Base-by-base conservation (phyloP, 495 filamentous ascomycete species). In the Podospora australis region DNA sequence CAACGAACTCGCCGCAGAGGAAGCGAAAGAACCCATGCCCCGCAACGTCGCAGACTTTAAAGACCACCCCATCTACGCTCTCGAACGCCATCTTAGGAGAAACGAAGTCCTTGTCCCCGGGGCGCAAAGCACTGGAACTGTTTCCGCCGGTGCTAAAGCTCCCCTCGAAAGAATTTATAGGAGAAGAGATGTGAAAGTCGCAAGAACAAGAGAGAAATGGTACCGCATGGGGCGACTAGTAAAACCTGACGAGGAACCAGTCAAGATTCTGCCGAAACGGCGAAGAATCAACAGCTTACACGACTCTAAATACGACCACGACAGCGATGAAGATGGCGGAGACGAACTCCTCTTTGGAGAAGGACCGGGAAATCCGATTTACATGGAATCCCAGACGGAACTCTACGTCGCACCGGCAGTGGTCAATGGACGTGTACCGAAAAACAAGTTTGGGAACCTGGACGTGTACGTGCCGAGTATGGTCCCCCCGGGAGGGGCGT, bases 381-480 rank as follows among this genome's bases (percentile, higher is more conserved):
- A 89, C 59, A 83, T 81, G 0, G 57, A 72, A 5, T 80, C 78
- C 36, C 91, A 97, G 63, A 97, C 91, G 0, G 75, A 80, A 9
- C 35, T 80, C 0, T 96, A 95, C 56, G 62, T 74, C 7, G 78
- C 90, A 1, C 87, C 87, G 16, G 82, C 89, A 0, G 84, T 97
- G 7, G 67, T 83, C 2, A 62, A 78, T 39, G 91, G 90, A 4
- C 73, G 66, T 13, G 76, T 99, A 7, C 92, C 90, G 3, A 86
- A 83, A 51, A 99, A 99, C 55, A 74, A 70, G 7, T 99, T 82
- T 57, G 87, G 87, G 0, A 99, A 99, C 55, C 58, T 97, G 34
- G 92, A 97, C 60, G 58, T 97, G 20, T 97, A 91, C 60, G 87
- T 92, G 8, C 85, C 90, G 1, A 88, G 80, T 51, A 99, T 99